These are phyloP conservation scores for Selaginella tamariscina DNA, from an alignment of 75 land plant species.

Conservation along the genomic window DNA sequence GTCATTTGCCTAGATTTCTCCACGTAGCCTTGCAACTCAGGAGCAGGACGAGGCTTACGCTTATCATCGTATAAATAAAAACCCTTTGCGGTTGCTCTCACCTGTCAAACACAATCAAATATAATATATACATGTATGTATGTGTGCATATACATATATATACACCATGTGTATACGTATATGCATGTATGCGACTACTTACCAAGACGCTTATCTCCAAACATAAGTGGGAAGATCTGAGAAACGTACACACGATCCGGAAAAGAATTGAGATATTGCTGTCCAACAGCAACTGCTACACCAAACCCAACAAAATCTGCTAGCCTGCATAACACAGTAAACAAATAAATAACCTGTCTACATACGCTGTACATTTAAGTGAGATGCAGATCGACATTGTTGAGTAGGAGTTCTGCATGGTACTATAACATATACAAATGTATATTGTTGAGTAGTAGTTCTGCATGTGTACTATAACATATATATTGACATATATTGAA, in stretches of 20 bases:
- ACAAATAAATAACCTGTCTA: too few relatives aligned
- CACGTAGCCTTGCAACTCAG: conserved; percentile 45
- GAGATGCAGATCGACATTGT: too few relatives aligned
- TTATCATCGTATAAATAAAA: conserved; percentile 58
- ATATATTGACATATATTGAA: too few relatives aligned
- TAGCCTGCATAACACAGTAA: conserved; percentile 28
- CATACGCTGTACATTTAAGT: too few relatives aligned
- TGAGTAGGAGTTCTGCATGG: too few relatives aligned
- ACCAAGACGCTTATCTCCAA: conserved; percentile 66
- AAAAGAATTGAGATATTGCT: conserved; percentile 41
- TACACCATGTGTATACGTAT: not conserved
- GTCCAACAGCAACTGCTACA: conserved; percentile 46
- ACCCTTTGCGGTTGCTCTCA: conserved; percentile 50
- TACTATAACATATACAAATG: too few relatives aligned
- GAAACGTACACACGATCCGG: conserved; percentile 57
- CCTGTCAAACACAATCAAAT: conserved; percentile 24
- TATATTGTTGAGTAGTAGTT: too few relatives aligned
- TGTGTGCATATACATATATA: not conserved
- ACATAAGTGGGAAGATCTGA: conserved; percentile 40
- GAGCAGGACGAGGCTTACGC: conserved; percentile 60
- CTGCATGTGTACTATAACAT: too few relatives aligned
- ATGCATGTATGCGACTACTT: conserved; percentile 1
- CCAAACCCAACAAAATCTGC: conserved; percentile 78
- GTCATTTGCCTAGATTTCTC: conserved; percentile 53
- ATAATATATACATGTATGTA: not conserved